phyloP scores from a whole-genome alignment of 78 protist genomes.

The Speleostelium caveatum region DNA sequence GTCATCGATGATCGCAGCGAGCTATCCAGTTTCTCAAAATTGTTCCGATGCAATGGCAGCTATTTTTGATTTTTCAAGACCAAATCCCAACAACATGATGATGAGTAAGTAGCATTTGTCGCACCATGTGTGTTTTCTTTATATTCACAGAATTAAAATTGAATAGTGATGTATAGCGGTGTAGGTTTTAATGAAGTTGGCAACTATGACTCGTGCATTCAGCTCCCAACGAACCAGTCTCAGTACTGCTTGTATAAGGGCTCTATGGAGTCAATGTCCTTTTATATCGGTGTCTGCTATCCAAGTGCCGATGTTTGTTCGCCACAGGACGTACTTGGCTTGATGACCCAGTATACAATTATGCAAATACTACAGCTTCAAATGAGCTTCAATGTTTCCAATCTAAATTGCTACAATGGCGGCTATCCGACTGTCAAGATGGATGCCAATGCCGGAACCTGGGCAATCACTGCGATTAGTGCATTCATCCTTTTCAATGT shows the following conservation, averaged over 20 bases:
- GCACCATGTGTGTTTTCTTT: too few relatives aligned
- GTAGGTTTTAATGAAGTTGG: conserved; percentile 25
- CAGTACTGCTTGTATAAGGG: conserved; percentile 41
- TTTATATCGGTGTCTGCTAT: conserved; percentile 41
- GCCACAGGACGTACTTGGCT: not conserved
- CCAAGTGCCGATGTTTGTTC: conserved; percentile 52
- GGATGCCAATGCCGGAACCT: too few relatives aligned
- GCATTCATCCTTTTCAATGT: not conserved
- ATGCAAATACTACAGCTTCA: not conserved
- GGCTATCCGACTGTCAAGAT: too few relatives aligned
- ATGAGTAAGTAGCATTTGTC: too few relatives aligned
- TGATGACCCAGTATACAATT: not conserved
- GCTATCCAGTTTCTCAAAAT: too few relatives aligned
- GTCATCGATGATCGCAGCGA: too few relatives aligned
- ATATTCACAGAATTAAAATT: not conserved
- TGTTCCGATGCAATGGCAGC: not conserved
- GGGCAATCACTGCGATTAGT: conserved; percentile 3
- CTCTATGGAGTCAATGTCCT: too few relatives aligned
- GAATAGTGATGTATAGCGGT: not conserved
- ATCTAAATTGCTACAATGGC: conserved; percentile 2
- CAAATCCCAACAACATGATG: not conserved
- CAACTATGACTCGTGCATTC: conserved; percentile 30
- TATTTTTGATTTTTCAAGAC: not conserved
- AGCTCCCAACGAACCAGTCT: not conserved
- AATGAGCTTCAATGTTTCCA: not conserved